A percentile compares a stretch with the other conserved stretches of the same genome.
phyloP scores from a whole-genome alignment of 192 early-diverging fungal species.

The Coemansia sp. region DNA sequence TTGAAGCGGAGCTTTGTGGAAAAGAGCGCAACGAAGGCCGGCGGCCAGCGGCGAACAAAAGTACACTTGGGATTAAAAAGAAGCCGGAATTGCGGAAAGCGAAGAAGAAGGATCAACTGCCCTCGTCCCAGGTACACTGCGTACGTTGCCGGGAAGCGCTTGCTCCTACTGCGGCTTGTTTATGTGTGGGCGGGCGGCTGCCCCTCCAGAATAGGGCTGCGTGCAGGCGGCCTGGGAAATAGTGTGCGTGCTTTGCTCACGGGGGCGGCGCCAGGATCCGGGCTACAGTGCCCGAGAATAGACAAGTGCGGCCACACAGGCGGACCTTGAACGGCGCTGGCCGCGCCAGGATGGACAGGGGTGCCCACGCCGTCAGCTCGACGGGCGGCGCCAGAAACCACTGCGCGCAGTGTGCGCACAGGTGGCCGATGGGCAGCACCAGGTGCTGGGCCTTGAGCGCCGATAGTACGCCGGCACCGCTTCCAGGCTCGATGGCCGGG shows the following conservation, averaged over 20 bases:
- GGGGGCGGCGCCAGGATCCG: slow-evolving; percentile 4
- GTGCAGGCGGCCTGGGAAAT: not conserved
- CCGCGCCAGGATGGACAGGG: slow-evolving; percentile 15
- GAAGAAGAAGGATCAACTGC: too few relatives aligned
- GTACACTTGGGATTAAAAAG: too few relatives aligned
- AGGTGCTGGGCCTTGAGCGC: slow-evolving; percentile 28
- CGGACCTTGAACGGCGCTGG: slow-evolving; percentile 24
- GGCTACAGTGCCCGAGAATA: slow-evolving; percentile 6
- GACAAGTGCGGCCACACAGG: slow-evolving; percentile 32
- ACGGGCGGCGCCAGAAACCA: slow-evolving; percentile 27
- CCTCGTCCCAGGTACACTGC: too few relatives aligned
- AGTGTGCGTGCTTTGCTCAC: too few relatives aligned
- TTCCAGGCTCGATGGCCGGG: slow-evolving; percentile 7
- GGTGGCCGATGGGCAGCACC: slow-evolving; percentile 20
- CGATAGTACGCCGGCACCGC: slow-evolving; percentile 7
- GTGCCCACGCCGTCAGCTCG: slow-evolving; percentile 32
- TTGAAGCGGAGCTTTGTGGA: too few relatives aligned
- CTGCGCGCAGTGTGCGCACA: slow-evolving; percentile 27
- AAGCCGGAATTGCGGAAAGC: too few relatives aligned
- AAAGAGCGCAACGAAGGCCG: too few relatives aligned
- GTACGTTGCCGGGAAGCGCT: too few relatives aligned
- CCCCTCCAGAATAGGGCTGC: too few relatives aligned
- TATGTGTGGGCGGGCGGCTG: too few relatives aligned
- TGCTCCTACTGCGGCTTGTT: too few relatives aligned
- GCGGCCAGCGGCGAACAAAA: too few relatives aligned